These are phyloP conservation scores for Pseudogymnoascus sp. DNA, from an alignment of 2,329 filamentous ascomycete species.

Conservation along the genomic window DNA sequence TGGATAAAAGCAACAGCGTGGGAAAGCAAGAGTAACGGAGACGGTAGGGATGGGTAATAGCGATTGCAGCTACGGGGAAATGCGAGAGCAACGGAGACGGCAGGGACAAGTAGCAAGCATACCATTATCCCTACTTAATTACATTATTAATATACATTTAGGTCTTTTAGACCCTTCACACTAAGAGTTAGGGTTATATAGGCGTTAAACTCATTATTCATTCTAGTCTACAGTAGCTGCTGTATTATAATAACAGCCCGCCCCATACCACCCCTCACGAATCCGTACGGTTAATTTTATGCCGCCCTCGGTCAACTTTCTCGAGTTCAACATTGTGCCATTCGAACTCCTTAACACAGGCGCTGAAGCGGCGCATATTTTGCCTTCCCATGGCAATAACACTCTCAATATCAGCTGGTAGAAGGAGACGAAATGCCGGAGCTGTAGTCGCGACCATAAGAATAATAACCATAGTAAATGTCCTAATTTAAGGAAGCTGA, in stretches of 20 bases:
- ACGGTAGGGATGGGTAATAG: too few species aligned
- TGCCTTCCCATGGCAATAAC: slow-evolving; percentile 18
- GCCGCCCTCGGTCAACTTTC: slow-evolving; percentile 14
- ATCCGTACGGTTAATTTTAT: slow-evolving; percentile 11
- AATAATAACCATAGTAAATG: slow-evolving; percentile 25
- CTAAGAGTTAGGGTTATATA: too few species aligned
- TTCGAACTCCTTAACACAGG: slow-evolving; percentile 20
- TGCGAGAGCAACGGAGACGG: too few species aligned
- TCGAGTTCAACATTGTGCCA: slow-evolving; percentile 22
- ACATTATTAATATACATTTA: too few species aligned
- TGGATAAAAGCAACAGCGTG: neutral
- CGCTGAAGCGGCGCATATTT: slow-evolving; percentile 21
- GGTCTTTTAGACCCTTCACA: too few species aligned
- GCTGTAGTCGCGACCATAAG: slow-evolving; percentile 20
- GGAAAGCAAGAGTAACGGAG: too few species aligned
- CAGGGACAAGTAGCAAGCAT: too few species aligned
- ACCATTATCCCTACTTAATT: too few species aligned
- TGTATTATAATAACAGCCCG: too few species aligned
- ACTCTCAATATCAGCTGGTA: slow-evolving; percentile 19
- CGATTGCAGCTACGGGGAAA: too few species aligned
- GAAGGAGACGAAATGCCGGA: slow-evolving; percentile 14
- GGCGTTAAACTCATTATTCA: too few species aligned
- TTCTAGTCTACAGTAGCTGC: too few species aligned
- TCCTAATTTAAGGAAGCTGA: slow-evolving; percentile 15
- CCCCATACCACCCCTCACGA: neutral